phyloP scores from a whole-genome alignment of 2,329 filamentous ascomycete species.

The Fusarium abutilonis region DNA sequence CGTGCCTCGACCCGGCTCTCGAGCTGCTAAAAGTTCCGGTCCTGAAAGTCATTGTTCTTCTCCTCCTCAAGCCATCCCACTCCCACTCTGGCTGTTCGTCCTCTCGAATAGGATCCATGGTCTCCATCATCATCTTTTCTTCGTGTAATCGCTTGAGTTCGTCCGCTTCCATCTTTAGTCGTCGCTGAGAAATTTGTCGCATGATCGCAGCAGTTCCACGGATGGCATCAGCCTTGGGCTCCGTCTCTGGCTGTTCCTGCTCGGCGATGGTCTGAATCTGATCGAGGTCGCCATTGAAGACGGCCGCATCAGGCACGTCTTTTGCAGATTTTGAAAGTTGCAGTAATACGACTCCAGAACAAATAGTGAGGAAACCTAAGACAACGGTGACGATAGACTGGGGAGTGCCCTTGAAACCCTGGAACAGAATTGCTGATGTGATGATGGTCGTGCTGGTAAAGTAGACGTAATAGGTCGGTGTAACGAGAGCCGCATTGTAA shows the following conservation, averaged over 20 bases:
- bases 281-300: conserved; percentile 92
- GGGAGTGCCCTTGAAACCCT: conserved; percentile 88
- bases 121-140: conserved; percentile 75
- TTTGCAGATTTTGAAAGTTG: conserved; percentile 99
- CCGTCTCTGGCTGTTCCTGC: conserved; percentile 93
- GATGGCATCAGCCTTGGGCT: conserved; percentile 96
- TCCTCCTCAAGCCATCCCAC: conserved; percentile 88
- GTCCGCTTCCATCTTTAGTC: conserved; percentile 80
- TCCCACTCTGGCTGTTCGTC: conserved; percentile 74
- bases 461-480: conserved; percentile 98
- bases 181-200: conserved; percentile 78
- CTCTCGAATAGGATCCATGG: conserved; percentile 79
- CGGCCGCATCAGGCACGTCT: conserved; percentile 91
- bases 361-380: conserved; percentile 93
- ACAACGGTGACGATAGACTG: conserved; percentile 87
- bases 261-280: conserved; percentile 96
- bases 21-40: conserved; percentile 46
- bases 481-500: conserved; percentile 96
- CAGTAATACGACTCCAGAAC: conserved; percentile 87
- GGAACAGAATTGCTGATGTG: conserved; percentile 90
- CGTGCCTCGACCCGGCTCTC: conserved; percentile 36
- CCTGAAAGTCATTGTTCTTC: conserved; percentile 63
- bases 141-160: conserved; percentile 82
- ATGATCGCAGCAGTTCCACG: conserved; percentile 90
- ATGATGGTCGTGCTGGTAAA: conserved; percentile 97